Conservation (phyloP, 164 flowering plant species). For the Litsea cubeba region DNA sequence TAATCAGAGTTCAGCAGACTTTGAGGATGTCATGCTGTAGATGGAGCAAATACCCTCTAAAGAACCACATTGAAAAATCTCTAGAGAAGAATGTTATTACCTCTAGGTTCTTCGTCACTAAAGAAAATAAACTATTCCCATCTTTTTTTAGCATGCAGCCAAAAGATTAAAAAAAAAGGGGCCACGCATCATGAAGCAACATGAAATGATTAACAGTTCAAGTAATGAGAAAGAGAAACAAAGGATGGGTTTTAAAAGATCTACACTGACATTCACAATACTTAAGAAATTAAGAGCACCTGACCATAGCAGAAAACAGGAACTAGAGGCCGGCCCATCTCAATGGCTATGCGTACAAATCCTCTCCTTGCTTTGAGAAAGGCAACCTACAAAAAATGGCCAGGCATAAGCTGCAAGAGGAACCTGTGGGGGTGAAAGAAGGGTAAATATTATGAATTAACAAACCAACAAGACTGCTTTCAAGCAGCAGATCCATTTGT, state of each 20-base stretch:
- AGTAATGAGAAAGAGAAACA: not conserved
- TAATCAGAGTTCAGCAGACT: no score
- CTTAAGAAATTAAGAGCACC: conserved; percentile 33
- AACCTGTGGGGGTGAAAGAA: not conserved
- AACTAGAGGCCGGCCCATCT: conserved; percentile 72
- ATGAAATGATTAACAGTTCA: not conserved
- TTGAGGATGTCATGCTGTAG: no score
- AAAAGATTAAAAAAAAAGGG: not conserved
- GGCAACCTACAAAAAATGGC: conserved; percentile 42
- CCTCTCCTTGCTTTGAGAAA: conserved; percentile 74
- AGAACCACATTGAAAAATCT: not conserved
- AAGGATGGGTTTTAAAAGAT: no score
- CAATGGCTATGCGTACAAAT: conserved; percentile 82
- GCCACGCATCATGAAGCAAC: not conserved
- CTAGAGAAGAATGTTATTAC: not conserved
- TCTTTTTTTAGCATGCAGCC: not conserved
- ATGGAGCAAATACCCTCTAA: no score
- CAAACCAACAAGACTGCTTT: not conserved
- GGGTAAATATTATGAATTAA: not conserved
- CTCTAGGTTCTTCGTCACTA: no score
- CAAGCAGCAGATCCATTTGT: not conserved
- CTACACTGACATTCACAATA: no score
- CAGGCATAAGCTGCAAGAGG: not conserved
- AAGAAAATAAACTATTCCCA: not conserved
- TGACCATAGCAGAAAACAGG: conserved; percentile 93